Evolutionary conservation across 106 monocot genomes (phyloP).

Genomic region (Vanilla planifolia): DNA sequence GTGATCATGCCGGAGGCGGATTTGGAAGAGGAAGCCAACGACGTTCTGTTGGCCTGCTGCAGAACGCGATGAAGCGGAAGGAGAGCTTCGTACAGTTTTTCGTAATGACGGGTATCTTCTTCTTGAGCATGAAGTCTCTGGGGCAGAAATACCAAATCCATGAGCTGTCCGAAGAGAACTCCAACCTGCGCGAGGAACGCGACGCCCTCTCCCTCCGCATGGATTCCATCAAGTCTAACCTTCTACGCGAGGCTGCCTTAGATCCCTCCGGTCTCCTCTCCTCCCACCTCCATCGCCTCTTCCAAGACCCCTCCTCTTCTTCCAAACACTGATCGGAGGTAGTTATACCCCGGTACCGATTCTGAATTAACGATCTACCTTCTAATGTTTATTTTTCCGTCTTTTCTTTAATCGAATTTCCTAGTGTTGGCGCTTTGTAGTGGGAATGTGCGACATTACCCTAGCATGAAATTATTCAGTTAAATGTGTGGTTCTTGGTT

Average conservation of each 20-base stretch:
- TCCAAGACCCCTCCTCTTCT: slow-evolving; percentile 10
- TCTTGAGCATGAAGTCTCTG: slow-evolving; percentile 70
- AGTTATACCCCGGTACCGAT: no score
- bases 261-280: slow-evolving; percentile 64
- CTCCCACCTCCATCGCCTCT: slow-evolving; percentile 51
- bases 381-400: no score
- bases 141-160: slow-evolving; percentile 87
- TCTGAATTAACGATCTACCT: no score
- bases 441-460: no score
- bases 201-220: slow-evolving; percentile 61
- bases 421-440: no score
- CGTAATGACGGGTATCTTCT: slow-evolving; percentile 69
- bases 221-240: slow-evolving; percentile 41
- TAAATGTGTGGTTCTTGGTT: no score
- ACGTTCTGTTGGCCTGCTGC: slow-evolving; percentile 34
- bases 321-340: background rate
- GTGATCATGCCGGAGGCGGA: background rate
- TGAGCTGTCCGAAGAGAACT: slow-evolving; percentile 59
- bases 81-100: slow-evolving; percentile 69
- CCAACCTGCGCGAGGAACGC: slow-evolving; percentile 64
- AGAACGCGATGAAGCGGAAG: slow-evolving; percentile 77
- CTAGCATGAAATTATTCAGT: no score
- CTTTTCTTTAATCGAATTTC: no score
- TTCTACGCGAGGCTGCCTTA: slow-evolving; percentile 54
- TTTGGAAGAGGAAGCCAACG: background rate